These are phyloP conservation scores for Lizonia empirigonia DNA, from an alignment of 2,329 filamentous ascomycete genomes.

Conservation along the genomic window DNA sequence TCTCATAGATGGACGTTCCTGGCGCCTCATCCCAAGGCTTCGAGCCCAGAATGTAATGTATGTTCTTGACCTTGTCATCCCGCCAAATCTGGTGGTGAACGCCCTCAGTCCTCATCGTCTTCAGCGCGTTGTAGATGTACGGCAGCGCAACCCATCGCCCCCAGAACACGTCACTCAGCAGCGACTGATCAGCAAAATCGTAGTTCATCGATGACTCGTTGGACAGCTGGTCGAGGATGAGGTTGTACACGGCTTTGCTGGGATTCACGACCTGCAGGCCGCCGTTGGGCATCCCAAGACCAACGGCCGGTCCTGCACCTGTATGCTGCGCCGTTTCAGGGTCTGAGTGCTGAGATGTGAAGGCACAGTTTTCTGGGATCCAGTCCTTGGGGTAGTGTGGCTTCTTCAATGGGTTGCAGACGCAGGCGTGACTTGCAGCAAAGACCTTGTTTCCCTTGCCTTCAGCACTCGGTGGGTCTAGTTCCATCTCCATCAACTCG, in stretches of 20 bases:
- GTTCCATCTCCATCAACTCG: conserved; percentile 81
- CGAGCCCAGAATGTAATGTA: conserved; percentile 66
- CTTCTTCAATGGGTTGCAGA: conserved; percentile 82
- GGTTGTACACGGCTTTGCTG: conserved; percentile 57
- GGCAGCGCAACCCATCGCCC: conserved; percentile 64
- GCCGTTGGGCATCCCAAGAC: conserved; percentile 64
- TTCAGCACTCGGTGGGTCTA: conserved; percentile 63
- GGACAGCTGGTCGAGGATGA: conserved; percentile 56
- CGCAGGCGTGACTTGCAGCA: conserved; percentile 81
- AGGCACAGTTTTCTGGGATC: conserved; percentile 66
- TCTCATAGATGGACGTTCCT: conserved; percentile 53
- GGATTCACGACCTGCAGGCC: conserved; percentile 68
- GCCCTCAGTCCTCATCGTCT: conserved; percentile 61
- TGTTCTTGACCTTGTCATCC: conserved; percentile 65
- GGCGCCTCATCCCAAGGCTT: conserved; percentile 67
- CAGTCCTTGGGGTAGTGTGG: conserved; percentile 79
- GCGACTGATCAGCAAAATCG: conserved; percentile 65
- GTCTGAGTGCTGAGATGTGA: conserved; percentile 61
- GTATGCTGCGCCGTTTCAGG: conserved; percentile 58
- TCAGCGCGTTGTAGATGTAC: conserved; percentile 67
- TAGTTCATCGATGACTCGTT: conserved; percentile 56
- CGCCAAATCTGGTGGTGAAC: conserved; percentile 66
- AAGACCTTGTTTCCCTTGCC: conserved; percentile 71
- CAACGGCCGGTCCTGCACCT: conserved; percentile 57
- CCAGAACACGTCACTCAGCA: conserved; percentile 62